Conservation (phyloP, 2,329 filamentous ascomycete species). For the Tricladium varicosporioides region DNA sequence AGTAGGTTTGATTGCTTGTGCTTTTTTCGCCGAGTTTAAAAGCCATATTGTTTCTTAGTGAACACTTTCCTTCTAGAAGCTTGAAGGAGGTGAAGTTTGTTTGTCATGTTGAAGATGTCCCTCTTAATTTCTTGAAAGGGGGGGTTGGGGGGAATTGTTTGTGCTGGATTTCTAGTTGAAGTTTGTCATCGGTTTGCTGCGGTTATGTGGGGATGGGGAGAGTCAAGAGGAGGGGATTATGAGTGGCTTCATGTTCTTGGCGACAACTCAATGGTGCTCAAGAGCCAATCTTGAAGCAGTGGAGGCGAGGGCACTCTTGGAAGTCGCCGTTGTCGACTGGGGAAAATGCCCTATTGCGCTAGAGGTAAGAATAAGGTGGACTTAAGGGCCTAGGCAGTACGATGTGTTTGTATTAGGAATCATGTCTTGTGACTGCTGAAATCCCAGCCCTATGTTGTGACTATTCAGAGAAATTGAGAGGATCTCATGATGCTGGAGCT, state of each 20-base stretch:
- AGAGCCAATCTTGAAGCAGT: not conserved
- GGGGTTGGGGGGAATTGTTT: not conserved
- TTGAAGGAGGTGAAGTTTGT: too few species aligned
- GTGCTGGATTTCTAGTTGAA: not conserved
- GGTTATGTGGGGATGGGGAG: not conserved
- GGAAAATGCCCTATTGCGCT: too few species aligned
- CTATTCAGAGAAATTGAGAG: not conserved
- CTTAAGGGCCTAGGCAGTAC: not conserved
- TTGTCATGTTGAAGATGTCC: too few species aligned
- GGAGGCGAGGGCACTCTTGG: too few species aligned
- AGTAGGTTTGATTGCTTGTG: too few species aligned
- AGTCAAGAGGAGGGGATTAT: not conserved
- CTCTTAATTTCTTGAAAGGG: not conserved
- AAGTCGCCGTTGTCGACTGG: too few species aligned
- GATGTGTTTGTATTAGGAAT: not conserved
- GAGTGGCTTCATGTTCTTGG: constrained; percentile 1
- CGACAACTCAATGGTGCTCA: not conserved
- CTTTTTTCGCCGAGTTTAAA: too few species aligned
- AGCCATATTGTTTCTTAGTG: too few species aligned
- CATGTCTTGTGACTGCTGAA: not conserved
- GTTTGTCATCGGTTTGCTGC: constrained; percentile 1
- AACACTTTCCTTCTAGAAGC: too few species aligned
- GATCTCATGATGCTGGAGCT: not conserved
- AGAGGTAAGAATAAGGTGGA: too few species aligned
- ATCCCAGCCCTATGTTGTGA: not conserved